Evolutionary conservation across 2,329 filamentous ascomycete species (phyloP).

Genomic region (Cytospora piceae): DNA sequence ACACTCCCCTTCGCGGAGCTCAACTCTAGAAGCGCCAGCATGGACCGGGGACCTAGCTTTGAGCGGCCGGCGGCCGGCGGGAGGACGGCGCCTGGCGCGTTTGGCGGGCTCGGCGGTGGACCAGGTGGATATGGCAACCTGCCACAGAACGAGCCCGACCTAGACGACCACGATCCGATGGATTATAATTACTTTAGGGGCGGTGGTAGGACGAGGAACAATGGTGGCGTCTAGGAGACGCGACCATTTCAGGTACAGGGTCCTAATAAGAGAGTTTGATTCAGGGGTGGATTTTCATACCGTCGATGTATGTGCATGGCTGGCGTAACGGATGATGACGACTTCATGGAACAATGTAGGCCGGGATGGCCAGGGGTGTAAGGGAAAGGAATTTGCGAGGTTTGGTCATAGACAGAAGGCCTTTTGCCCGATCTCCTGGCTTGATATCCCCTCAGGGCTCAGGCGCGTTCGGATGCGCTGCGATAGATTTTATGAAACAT

Average conservation of each 20-base stretch:
- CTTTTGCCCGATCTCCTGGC: not conserved
- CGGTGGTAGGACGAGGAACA: conserved; percentile 30
- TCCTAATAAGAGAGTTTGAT: not conserved
- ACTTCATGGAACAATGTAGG: not conserved
- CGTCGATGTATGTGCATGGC: not conserved
- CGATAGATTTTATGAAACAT: not conserved
- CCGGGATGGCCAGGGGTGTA: not conserved
- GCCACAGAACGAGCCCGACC: conserved; percentile 54
- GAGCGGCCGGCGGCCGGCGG: conserved; percentile 33
- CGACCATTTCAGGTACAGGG: no score
- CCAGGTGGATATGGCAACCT: conserved; percentile 63
- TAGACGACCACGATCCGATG: conserved; percentile 46
- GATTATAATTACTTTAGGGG: conserved; percentile 63
- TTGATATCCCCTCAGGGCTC: not conserved
- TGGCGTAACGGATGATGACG: not conserved
- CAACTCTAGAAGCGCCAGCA: conserved; percentile 40
- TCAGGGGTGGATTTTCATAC: conserved; percentile 1
- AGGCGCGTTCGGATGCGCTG: not conserved
- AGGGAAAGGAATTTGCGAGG: not conserved
- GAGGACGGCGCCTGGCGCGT: conserved; percentile 44
- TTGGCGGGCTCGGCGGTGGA: conserved; percentile 60
- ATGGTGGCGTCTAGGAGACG: conserved; percentile 10
- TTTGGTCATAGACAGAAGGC: not conserved
- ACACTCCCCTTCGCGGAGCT: conserved; percentile 29
- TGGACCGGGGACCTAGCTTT: conserved; percentile 33